phyloP scores from a whole-genome alignment of 768 basidiomycete species.

The Mycena albidolilacea region DNA sequence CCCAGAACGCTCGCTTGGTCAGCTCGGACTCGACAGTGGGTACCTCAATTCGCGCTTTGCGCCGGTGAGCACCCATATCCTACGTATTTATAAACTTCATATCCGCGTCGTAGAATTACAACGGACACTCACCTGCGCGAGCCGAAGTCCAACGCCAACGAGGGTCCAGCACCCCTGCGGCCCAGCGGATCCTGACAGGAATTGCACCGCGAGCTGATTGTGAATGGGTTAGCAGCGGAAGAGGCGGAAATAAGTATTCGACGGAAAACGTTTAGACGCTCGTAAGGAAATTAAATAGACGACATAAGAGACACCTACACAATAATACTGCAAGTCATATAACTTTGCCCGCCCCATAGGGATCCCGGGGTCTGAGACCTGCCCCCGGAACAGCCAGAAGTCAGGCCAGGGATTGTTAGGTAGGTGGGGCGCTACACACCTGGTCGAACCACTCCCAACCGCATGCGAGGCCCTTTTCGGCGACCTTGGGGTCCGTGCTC shows the following conservation, averaged over 20 bases:
- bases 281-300: not conserved
- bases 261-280: not conserved
- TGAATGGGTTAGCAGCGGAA: not conserved
- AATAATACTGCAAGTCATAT: conserved; percentile 1
- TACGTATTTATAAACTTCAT: not conserved
- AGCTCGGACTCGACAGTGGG: conserved; percentile 68
- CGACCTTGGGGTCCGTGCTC: conserved; percentile 63
- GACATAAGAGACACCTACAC: not conserved
- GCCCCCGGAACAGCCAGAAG: not conserved
- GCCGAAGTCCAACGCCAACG: conserved; percentile 59
- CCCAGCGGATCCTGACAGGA: conserved; percentile 54
- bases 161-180: conserved; percentile 79
- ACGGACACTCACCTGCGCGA: conserved; percentile 47
- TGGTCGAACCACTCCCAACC: no score
- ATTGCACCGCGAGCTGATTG: conserved; percentile 18
- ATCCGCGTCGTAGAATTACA: not conserved
- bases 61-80: conserved; percentile 13
- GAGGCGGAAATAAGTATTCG: not conserved
- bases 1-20: conserved; percentile 11
- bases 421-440: conserved; percentile 48
- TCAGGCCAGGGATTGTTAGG: not conserved
- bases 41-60: not conserved
- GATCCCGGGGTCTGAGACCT: conserved; percentile 73
- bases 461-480: conserved; percentile 48
- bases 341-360: conserved; percentile 42